These are phyloP conservation scores for Cystobasidium onofrii DNA, from an alignment of 768 basidiomycete genomes.

Conservation along the genomic window DNA sequence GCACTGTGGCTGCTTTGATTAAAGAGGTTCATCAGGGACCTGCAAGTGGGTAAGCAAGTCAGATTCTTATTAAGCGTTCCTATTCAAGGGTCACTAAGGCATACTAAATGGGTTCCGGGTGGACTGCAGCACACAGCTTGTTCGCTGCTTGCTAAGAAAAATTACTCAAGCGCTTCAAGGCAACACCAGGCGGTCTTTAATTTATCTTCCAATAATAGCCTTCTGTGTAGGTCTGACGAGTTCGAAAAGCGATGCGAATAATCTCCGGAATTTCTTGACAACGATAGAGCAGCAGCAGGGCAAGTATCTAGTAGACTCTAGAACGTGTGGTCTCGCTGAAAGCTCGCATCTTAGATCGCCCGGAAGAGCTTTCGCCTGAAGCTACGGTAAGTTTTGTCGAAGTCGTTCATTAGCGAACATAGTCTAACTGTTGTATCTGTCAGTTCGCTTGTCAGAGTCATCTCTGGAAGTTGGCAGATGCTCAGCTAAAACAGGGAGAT, in stretches of 20 bases:
- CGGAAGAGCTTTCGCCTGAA: not conserved
- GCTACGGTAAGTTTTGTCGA: not conserved
- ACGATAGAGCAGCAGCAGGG: no score
- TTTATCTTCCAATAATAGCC: not conserved
- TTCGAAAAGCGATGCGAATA: not conserved
- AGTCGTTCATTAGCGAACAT: not conserved
- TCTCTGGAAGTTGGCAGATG: not conserved
- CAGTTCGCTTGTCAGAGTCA: conserved; percentile 3
- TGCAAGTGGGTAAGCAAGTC: not conserved
- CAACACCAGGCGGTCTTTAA: not conserved
- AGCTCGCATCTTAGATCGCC: not conserved
- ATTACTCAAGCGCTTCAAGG: not conserved
- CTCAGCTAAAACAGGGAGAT: not conserved
- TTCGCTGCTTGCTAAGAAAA: not conserved
- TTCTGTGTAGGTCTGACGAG: not conserved
- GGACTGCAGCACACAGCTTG: not conserved
- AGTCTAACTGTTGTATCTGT: not conserved
- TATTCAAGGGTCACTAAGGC: no score
- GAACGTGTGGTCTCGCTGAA: not conserved
- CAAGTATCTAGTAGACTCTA: no score
- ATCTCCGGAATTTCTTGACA: not conserved
- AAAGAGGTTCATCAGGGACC: not conserved
- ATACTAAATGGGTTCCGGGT: not conserved
- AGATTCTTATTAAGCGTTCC: not conserved
- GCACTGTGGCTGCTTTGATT: not conserved